Conservation (phyloP, 805 yeast species). For the Saccharomycopsis babjevae region DNA sequence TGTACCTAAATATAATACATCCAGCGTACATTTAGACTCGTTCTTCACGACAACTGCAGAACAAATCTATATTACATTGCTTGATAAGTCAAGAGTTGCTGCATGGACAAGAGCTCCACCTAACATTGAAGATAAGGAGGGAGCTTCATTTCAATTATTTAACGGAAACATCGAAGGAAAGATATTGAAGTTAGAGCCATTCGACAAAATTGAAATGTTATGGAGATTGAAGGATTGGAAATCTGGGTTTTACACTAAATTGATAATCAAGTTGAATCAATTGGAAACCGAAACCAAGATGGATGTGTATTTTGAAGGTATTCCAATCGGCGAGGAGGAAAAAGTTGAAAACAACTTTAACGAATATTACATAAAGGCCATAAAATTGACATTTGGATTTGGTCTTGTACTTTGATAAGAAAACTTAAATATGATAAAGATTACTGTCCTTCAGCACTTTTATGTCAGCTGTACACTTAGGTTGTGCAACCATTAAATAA, state of each 20-base stretch:
- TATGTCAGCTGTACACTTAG: no score
- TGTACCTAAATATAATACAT: slow-evolving; percentile 66
- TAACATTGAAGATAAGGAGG: slow-evolving; percentile 45
- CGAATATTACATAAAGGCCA: slow-evolving; percentile 79
- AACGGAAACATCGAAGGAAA: slow-evolving; percentile 82
- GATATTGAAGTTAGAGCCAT: slow-evolving; percentile 46
- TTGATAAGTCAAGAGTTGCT: slow-evolving; percentile 68
- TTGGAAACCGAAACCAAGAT: slow-evolving; percentile 79
- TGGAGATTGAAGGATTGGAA: slow-evolving; percentile 94
- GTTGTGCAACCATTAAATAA: no score
- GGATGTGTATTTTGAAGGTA: slow-evolving; percentile 71
- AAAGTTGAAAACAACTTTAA: slow-evolving; percentile 76
- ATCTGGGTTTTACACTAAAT: slow-evolving; percentile 63
- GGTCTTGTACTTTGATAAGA: slow-evolving; percentile 69
- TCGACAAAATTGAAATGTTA: slow-evolving; percentile 51
- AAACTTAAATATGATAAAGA: neutral
- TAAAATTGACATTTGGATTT: slow-evolving; percentile 87
- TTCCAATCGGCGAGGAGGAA: slow-evolving; percentile 94
- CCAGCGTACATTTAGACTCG: slow-evolving; percentile 67
- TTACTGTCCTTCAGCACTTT: no score
- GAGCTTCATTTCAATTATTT: slow-evolving; percentile 59
- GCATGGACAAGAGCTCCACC: slow-evolving; percentile 84
- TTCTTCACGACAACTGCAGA: slow-evolving; percentile 81
- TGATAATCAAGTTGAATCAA: slow-evolving; percentile 58
- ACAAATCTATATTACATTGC: slow-evolving; percentile 67